Conservation (phyloP, 805 yeast species). For the Ogataea naganishii region DNA sequence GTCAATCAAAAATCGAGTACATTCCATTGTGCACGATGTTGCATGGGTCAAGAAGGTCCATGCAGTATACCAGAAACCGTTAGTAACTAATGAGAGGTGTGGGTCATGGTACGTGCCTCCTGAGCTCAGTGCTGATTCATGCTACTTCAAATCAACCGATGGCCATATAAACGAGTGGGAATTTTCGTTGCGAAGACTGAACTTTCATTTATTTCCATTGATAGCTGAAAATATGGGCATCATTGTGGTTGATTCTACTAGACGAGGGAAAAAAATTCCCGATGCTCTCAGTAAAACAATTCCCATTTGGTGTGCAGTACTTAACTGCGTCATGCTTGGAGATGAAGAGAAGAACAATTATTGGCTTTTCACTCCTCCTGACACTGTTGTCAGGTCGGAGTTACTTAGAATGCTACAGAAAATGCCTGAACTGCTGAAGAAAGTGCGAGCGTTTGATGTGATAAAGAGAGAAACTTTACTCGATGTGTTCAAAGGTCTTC, state of each 20-base stretch:
- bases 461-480: slow-evolving; percentile 25
- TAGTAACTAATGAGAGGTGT: slow-evolving; percentile 74
- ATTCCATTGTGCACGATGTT: slow-evolving; percentile 62
- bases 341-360: slow-evolving; percentile 13
- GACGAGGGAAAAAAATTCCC: slow-evolving; percentile 79
- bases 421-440: slow-evolving; percentile 40
- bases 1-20: slow-evolving; percentile 51
- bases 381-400: slow-evolving; percentile 52
- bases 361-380: slow-evolving; percentile 40
- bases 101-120: slow-evolving; percentile 79
- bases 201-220: slow-evolving; percentile 56
- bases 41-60: slow-evolving; percentile 36
- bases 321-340: slow-evolving; percentile 47
- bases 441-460: slow-evolving; percentile 32
- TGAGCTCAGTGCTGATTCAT: slow-evolving; percentile 28
- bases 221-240: slow-evolving; percentile 36
- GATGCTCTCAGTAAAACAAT: slow-evolving; percentile 82
- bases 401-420: slow-evolving; percentile 35
- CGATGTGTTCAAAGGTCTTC: slow-evolving; percentile 28
- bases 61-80: slow-evolving; percentile 28
- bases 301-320: slow-evolving; percentile 86
- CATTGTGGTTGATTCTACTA: slow-evolving; percentile 71
- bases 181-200: slow-evolving; percentile 65
- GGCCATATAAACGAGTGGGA: slow-evolving; percentile 83
- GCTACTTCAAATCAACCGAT: slow-evolving; percentile 85